Evolutionary conservation across 1,139 yeast genomes (phyloP), one percentile per base, ranked within the genome.

Genomic region (Sugiyamaella sp.): DNA sequence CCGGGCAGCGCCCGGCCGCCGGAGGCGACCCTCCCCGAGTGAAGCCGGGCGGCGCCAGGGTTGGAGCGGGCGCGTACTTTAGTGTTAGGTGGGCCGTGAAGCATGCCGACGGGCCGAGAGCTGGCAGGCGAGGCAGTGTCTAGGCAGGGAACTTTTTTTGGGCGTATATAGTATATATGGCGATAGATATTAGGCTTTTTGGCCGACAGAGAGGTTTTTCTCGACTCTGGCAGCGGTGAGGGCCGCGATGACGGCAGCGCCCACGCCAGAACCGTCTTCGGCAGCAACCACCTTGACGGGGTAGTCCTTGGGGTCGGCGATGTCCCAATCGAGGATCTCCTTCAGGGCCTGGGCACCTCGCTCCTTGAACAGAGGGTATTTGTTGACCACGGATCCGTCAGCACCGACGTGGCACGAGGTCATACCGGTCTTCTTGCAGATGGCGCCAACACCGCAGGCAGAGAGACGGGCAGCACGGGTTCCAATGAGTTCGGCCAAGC

Each of bases 231-330:
- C 76, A 72, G 85, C 82, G 53, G 98, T 88, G 73, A 91, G 80
- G 54, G 98, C 97, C 53, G 98, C 97, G 74, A 91, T 91, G 64
- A 93, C 81, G 49, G 98, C 99, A 53, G 98, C 98, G 67, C 98
- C 98, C 43, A 88, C 98, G 74, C 98, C 99, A 52, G 95, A 85
- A 64, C 99, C 99, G 75, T 93, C 99, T 74, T 91, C 97, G 60
- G 99, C 98, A 54, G 91, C 86, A 41, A 87, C 88, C 65, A 91
- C 81, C 60, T 77, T 73, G 67, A 93, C 82, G 60, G 97, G 97
- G 69, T 87, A 88, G 60, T 84, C 82, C 60, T 74, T 68, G 46
- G 78, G 74, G 52, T 74, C 72, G 49, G 66, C 61, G 50, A 67
- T 59, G 40, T 79, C 77, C 97, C 97, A 91, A 62, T 80, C 93